Evolutionary conservation across 345 rosid species (phyloP), one percentile per base, ranked within the genome.

Genomic region (Eucalyptus globulus): DNA sequence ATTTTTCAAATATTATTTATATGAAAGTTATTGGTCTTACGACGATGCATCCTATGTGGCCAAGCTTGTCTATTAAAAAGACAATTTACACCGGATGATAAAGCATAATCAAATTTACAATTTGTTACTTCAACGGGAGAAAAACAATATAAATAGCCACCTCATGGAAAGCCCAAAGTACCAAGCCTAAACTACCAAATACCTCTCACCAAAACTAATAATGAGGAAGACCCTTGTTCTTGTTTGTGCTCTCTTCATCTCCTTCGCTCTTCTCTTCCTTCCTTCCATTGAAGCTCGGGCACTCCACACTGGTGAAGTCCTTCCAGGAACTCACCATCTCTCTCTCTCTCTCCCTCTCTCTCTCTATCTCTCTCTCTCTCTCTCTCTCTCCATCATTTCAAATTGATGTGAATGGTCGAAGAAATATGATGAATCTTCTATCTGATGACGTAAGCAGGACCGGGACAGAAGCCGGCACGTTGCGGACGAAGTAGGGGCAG

Each of bases 401-500:
- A 26, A 60, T 60, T 6, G n/a, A 47, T 37, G 34, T 7, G 67
- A 60, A 13, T 37, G 27, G 26, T 19, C 26, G 81, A 34, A 72
- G 81, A 72, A 69, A 69, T 34, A 34, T 19, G 8, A 17, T 69
- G 80, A 16, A 69, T 69, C 80, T 34, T 69, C 11, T 17, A 17
- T 37, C 11, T 34, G 26, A 34, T 37, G 21, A 9, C 2, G 44
- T 34, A 21, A 72, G 81, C 45, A 72, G 81, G 2, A 72, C 11
- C n/a, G 29, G 65, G 6, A 26, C 2, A 1, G 12, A 3, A 3
- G 21, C 76, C 10, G 43, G 22, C 54, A 17, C 0, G 0, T 51
- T 21, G 80, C 3, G 2, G 3, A 4, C 12, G 13, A 10, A 0
- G 54, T 51, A 0, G 26, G 2, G 6, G 14, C 21, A 51, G 21